These are phyloP conservation scores for Austroboletus rostrupii DNA, from an alignment of 1,284 basidiomycete genomes.

Conservation along the genomic window DNA sequence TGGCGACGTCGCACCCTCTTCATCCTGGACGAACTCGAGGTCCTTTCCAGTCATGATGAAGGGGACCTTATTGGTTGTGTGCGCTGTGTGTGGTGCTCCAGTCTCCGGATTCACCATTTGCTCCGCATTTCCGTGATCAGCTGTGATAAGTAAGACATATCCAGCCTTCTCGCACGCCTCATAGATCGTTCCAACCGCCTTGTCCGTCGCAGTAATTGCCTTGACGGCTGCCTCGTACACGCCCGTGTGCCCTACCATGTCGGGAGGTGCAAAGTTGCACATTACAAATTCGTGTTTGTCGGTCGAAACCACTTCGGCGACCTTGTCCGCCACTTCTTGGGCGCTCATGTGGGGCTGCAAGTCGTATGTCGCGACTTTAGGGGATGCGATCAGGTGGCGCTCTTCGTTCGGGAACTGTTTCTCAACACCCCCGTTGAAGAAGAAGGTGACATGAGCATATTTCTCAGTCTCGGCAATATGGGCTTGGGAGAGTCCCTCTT, in stretches of 20 bases:
- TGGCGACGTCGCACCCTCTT: slow-evolving; percentile 41
- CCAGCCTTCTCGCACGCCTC: slow-evolving; percentile 80
- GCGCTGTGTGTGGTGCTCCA: slow-evolving; percentile 81
- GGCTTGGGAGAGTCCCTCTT: slow-evolving; percentile 75
- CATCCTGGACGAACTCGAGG: slow-evolving; percentile 38
- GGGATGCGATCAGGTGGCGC: slow-evolving; percentile 84
- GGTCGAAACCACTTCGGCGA: slow-evolving; percentile 75
- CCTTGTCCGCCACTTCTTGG: slow-evolving; percentile 82
- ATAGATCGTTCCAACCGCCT: slow-evolving; percentile 81
- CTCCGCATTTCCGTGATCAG: slow-evolving; percentile 92
- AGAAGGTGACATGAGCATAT: slow-evolving; percentile 94
- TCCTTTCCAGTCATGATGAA: slow-evolving; percentile 71
- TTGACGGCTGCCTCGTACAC: slow-evolving; percentile 83
- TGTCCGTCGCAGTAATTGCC: slow-evolving; percentile 80
- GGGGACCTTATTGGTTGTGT: slow-evolving; percentile 82
- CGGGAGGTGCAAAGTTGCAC: slow-evolving; percentile 94
- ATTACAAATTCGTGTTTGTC: slow-evolving; percentile 81
- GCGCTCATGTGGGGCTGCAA: slow-evolving; percentile 85
- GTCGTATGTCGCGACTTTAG: slow-evolving; percentile 89
- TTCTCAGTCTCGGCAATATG: slow-evolving; percentile 95
- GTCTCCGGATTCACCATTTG: slow-evolving; percentile 86
- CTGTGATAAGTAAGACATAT: slow-evolving; percentile 81
- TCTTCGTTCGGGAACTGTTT: slow-evolving; percentile 84
- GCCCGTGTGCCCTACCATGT: slow-evolving; percentile 94
- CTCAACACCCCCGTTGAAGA: slow-evolving; percentile 94